Base-by-base conservation (phyloP, 345 rosid species). In the Camelina hispida region DNA sequence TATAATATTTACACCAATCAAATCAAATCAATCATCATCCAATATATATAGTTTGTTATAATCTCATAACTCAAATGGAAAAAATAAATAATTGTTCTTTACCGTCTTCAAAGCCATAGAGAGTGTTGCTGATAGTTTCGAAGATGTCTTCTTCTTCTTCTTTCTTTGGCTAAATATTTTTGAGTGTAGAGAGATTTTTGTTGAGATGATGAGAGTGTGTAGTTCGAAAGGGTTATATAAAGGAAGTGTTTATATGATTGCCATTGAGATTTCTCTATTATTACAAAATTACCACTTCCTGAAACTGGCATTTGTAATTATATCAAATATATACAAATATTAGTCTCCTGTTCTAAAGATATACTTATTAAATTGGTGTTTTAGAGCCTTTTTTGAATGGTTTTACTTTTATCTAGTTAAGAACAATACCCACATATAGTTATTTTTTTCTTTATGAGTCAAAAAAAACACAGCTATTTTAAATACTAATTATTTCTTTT, bases 31-130 rank as follows among this genome's bases (percentile, higher is more conserved):
- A 23, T 43, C 6, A 62, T 58, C 11, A 25, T 25, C 64, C 17
- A 46, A 32, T 32, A 32, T 32, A 42, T 0, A 9, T 17, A 50
- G 9, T 50, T 17, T 50, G 5, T 50, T 16, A 7, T 17, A 48
- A 3, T 17, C 17, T 48, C 52, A 47, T 32, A 16, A 59, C 37
- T 10, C 30, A 65, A 65, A 17, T 43, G 7, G 30, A 18, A 18
- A 18, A 40, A 22, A 9, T 5, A 13, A 4, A 5, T 4, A 44
- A n/a, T 44, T 63, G 35, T 42, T 4, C 1, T 38, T 60, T 83
- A 93, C 98, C 96, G 89, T 93, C 81, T 85, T 89, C 84, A 89
- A 86, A 81, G 98, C 98, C 98, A 89, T 88, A 6, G 90, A 88
- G 90, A 93, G 83, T 73, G 79, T 48, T 83, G 82, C 22, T 66